Base-by-base conservation (phyloP, 345 rosid genomes). In the Barbarea vulgaris region DNA sequence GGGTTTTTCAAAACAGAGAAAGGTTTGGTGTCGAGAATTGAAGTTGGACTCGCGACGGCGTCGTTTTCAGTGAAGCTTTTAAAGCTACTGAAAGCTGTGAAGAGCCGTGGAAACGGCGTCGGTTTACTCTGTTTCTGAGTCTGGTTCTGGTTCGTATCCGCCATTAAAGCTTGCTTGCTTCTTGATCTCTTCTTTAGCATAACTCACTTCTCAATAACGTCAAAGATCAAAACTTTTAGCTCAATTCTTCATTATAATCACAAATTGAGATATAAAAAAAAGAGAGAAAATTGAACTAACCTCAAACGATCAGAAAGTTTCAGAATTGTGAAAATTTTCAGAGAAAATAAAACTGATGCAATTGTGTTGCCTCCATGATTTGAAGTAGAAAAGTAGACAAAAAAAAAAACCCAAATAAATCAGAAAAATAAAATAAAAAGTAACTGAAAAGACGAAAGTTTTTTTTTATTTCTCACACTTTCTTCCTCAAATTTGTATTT, bases 11-110 rank as follows among this genome's bases (percentile, higher is more conserved):
- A 70, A 69, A 80, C 81, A 21, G 89, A 87, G 61, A 89, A 87
- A 25, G 94, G 86, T 75, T 89, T 90, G 60, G 82, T 70, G 77
- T 93, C 98, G 50, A 93, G 98, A 50, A 85, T 91, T 6, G 98
- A 93, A 64, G 93, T 93, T 27, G 98, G 98, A 60, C 98, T 93
- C 53, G 89, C 85, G 28, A 83, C 75, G 5, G 81, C 71, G 56
- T 87, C 90, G 36, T 82, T 58, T 18, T 80, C 70, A 19, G 97
- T 73, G 74, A 85, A 78, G 56, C 73, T 77, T 77, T 88, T 88
- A 17, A 88, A 78, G 74, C 79, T 70, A 64, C 69, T 64, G 52
- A 90, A 85, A 67, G 86, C 86, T 63, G 89, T 77, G 62, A 91
- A 86, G 75, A 89, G 69, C 55, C 87, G 83, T 19, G 98, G 89